Evolutionary conservation across 1,139 yeast species (phyloP), one percentile per base, ranked within the genome.

Genomic region (Candida frijolesensis): DNA sequence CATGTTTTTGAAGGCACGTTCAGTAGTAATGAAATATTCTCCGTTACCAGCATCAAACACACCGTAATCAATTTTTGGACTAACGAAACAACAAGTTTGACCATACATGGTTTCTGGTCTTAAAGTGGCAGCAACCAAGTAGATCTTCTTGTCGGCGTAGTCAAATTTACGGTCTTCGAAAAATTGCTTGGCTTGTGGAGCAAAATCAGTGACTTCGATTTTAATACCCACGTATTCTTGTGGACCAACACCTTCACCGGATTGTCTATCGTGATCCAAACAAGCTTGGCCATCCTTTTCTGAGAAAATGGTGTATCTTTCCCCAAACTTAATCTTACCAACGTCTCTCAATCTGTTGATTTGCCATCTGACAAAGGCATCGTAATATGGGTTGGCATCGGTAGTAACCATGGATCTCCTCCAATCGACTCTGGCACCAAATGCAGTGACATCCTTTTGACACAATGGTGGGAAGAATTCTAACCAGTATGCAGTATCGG

Each of bases 101-200:
- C 98, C 99, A 65, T 92, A 92, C 97, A 95, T 90, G 60, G 99
- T 94, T 76, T 94, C 99, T 37, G 99, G 97, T 76, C 99, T 87
- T 63, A 95, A 83, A 60, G 99, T 94, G 37, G 99, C 99, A 54
- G 99, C 99, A 49, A 95, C 91, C 56, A 94, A 78, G 72, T 70
- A 91, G 39, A 91, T 79, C 60, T 84, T 86, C 72, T 89, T 89
- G 52, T 71, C 78, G 25, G 68, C 60, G 42, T 65, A 48, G 51
- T 77, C 78, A 53, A 84, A 77, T 27, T 42, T 43, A 34, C 68
- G 68, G 43, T 79, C 71, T 47, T 76, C 74, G 43, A 92, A 74
- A 18, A 67, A 61, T 47, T 75, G 71, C 49, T 71, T 63, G 25
- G 95, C 87, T 44, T 71, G 78, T n/a, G 72, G 68, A 70, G 84